phyloP scores from a whole-genome alignment of 73 alveolate genomes.

The Paramecium biaurelia region DNA sequence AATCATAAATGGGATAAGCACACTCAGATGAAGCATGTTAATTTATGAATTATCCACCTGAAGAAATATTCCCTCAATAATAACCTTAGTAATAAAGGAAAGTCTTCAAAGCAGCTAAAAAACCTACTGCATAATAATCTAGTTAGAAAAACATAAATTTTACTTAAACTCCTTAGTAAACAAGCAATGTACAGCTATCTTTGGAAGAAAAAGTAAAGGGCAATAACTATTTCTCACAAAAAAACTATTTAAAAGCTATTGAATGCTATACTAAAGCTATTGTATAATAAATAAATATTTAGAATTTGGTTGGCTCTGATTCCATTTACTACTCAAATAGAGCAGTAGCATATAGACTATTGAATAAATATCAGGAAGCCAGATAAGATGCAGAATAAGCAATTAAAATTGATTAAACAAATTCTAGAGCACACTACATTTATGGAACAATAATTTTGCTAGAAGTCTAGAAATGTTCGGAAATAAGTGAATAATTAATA shows the following conservation, averaged over 20 bases:
- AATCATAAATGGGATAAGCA: background rate
- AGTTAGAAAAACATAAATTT: background rate
- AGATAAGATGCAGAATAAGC: background rate
- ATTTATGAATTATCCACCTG: background rate
- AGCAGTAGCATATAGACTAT: background rate
- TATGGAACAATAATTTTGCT: background rate
- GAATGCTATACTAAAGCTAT: constrained; percentile 27
- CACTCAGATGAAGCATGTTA: background rate
- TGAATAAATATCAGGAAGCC: background rate
- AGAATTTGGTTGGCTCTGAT: background rate
- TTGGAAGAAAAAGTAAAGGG: background rate
- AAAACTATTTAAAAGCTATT: background rate
- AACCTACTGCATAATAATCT: background rate
- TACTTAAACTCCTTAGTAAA: background rate
- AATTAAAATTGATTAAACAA: background rate
- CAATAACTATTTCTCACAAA: background rate
- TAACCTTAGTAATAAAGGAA: background rate
- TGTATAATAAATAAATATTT: background rate
- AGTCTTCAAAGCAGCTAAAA: background rate
- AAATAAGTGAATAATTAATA: background rate
- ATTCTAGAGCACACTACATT: background rate
- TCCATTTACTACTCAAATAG: constrained; percentile 14
- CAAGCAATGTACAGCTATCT: background rate
- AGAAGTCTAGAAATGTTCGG: background rate
- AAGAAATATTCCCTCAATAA: background rate